Percentiles rank a stretch among this genome's conserved stretches.
Conservation (phyloP, 2,329 filamentous ascomycete species). For the Calycina herbarum region DNA sequence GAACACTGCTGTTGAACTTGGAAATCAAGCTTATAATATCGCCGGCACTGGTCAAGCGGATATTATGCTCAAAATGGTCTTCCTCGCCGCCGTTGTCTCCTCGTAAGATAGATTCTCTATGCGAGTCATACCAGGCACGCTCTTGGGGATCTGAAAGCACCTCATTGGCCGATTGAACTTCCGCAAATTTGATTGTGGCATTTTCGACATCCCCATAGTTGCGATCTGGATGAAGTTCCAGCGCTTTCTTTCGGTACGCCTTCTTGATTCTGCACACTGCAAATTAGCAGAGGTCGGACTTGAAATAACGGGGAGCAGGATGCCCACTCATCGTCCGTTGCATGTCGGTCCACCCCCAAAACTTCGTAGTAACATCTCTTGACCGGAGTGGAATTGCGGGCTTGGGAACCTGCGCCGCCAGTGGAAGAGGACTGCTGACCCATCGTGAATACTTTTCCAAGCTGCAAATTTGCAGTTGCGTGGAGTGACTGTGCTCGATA, state of each 20-base stretch:
- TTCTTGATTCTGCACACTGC: constrained; percentile 72
- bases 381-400: constrained; percentile 14
- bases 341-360: constrained; percentile 69
- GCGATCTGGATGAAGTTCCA: constrained; percentile 92
- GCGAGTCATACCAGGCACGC: constrained; percentile 95
- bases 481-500: not conserved
- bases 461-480: not conserved
- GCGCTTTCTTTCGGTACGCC: constrained; percentile 84
- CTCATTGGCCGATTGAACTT: constrained; percentile 91
- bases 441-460: constrained; percentile 19
- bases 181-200: constrained; percentile 83
- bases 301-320: constrained; percentile 3
- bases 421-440: constrained; percentile 32
- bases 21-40: constrained; percentile 78
- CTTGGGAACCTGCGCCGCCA: constrained; percentile 14
- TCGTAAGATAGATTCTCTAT: constrained; percentile 79
- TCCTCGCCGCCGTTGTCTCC: constrained; percentile 43
- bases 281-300: constrained; percentile 13
- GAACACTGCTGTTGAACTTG: constrained; percentile 74
- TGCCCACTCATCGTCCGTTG: constrained; percentile 78
- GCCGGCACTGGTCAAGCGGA: constrained; percentile 74
- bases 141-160: constrained; percentile 96
- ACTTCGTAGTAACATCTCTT: constrained; percentile 88
- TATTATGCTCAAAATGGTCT: constrained; percentile 63
- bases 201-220: constrained; percentile 84